These are phyloP conservation scores for Phyllosticta citrichinensis DNA, from an alignment of 2,329 filamentous ascomycete genomes.

Conservation along the genomic window DNA sequence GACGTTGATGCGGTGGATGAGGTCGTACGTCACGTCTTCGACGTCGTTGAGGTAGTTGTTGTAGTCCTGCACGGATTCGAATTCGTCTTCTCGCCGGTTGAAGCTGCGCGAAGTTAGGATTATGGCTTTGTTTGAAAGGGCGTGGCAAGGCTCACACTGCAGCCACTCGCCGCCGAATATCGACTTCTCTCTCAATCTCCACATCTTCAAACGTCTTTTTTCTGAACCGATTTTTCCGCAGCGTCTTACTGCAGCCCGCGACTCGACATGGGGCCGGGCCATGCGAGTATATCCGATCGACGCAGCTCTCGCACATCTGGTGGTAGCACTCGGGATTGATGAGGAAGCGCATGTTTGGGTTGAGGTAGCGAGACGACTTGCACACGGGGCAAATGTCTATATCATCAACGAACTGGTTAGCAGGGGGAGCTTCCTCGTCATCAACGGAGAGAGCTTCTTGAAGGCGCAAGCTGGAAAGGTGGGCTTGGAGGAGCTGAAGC, in stretches of 20 bases:
- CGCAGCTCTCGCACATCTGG: slow-evolving; percentile 95
- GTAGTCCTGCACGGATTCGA: slow-evolving; percentile 70
- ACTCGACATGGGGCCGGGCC: slow-evolving; percentile 90
- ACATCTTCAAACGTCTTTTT: slow-evolving; percentile 86
- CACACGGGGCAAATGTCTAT: slow-evolving; percentile 88
- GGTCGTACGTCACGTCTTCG: slow-evolving; percentile 80
- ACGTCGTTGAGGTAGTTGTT: slow-evolving; percentile 94
- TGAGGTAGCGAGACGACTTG: slow-evolving; percentile 93
- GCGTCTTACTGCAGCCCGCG: slow-evolving; percentile 74
- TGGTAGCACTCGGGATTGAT: slow-evolving; percentile 99
- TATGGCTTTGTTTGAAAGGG: background rate
- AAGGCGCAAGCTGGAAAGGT: slow-evolving; percentile 18
- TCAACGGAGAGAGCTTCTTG: slow-evolving; percentile 13
- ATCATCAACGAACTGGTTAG: slow-evolving; percentile 8
- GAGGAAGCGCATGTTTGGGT: slow-evolving; percentile 85
- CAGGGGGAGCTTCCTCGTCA: slow-evolving; percentile 2
- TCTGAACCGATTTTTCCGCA: slow-evolving; percentile 76
- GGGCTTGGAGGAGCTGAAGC: slow-evolving; percentile 15
- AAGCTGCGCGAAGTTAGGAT: slow-evolving; percentile 46
- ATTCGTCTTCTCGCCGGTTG: slow-evolving; percentile 84
- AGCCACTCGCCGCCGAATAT: slow-evolving; percentile 73
- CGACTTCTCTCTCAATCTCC: slow-evolving; percentile 80
- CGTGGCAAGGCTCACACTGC: slow-evolving; percentile 32
- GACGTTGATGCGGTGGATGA: slow-evolving; percentile 62
- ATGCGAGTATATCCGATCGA: slow-evolving; percentile 84